Percentiles rank a stretch among this genome's conserved stretches.
These are phyloP conservation scores for Nemophila menziesii DNA, from an alignment of 257 asterid genomes.

Conservation along the genomic window DNA sequence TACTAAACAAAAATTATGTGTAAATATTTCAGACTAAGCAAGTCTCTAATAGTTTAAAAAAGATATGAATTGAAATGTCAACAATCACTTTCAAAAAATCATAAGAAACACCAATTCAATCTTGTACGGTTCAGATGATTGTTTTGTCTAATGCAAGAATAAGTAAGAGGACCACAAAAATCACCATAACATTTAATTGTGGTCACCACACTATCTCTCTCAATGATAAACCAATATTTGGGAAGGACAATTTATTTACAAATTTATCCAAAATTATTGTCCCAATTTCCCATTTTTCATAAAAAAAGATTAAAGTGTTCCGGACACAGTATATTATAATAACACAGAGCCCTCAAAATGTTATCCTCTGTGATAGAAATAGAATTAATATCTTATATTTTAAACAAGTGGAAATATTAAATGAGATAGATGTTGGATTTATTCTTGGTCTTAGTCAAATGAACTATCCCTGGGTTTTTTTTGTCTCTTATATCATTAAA, in stretches of 20 bases:
- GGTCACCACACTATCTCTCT: neutral
- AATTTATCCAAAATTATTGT: neutral
- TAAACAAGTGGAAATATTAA: no score
- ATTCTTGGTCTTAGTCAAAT: no score
- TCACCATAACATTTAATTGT: neutral
- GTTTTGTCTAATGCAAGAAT: neutral
- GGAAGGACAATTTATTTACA: constrained; percentile 1
- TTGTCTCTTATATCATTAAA: no score
- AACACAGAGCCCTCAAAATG: no score
- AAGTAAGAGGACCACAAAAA: neutral
- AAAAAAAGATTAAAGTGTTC: neutral
- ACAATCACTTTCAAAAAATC: neutral
- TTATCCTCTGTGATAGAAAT: no score
- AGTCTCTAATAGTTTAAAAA: no score
- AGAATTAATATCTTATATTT: no score
- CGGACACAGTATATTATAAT: neutral
- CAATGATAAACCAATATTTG: neutral
- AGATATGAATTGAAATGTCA: no score
- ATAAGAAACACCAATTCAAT: neutral
- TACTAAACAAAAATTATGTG: neutral
- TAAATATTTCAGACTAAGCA: neutral
- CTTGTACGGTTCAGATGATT: neutral
- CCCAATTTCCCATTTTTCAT: neutral
- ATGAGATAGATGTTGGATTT: no score
- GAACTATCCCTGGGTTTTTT: no score